Percentiles rank a stretch among this genome's conserved stretches.
Conservation (phyloP, 164 flowering plant species). For the Magnolia kwangsiensis region DNA sequence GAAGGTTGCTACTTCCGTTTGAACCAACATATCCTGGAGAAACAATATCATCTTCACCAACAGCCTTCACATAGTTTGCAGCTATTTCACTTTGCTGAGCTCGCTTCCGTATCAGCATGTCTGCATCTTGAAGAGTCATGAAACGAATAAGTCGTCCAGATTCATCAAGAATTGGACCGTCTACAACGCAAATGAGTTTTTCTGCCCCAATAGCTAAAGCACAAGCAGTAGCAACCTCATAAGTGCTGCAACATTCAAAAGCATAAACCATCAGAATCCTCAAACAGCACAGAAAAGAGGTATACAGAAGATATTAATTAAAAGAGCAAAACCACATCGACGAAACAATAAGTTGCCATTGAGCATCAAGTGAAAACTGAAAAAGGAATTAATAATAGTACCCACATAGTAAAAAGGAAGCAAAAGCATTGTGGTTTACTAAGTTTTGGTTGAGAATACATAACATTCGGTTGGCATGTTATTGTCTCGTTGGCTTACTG, state of each 20-base stretch:
- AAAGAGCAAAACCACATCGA: no score
- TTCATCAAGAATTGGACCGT: constrained; percentile 92
- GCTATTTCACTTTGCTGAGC: constrained; percentile 93
- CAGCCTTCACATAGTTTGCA: constrained; percentile 93
- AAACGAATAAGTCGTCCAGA: constrained; percentile 68
- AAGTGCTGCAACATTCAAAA: constrained; percentile 58
- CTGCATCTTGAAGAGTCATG: constrained; percentile 87
- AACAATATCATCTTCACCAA: constrained; percentile 46
- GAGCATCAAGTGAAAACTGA: no score
- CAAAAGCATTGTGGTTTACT: no score
- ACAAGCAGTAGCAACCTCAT: constrained; percentile 99
- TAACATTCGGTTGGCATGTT: no score
- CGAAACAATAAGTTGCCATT: no score
- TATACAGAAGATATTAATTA: no score
- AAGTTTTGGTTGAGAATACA: no score
- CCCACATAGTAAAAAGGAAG: no score
- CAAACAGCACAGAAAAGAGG: neutral
- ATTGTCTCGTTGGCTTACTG: no score
- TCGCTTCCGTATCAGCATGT: constrained; percentile 63
- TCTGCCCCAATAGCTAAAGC: constrained; percentile 96
- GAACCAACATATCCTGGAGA: constrained; percentile 22
- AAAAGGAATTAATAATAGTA: no score
- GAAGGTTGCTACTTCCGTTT: constrained; percentile 23
- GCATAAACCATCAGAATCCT: constrained; percentile 4
- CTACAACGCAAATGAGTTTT: constrained; percentile 88